Evolutionary conservation across 805 yeast genomes (phyloP).

Genomic region (Wickerhamiella lipophila): DNA sequence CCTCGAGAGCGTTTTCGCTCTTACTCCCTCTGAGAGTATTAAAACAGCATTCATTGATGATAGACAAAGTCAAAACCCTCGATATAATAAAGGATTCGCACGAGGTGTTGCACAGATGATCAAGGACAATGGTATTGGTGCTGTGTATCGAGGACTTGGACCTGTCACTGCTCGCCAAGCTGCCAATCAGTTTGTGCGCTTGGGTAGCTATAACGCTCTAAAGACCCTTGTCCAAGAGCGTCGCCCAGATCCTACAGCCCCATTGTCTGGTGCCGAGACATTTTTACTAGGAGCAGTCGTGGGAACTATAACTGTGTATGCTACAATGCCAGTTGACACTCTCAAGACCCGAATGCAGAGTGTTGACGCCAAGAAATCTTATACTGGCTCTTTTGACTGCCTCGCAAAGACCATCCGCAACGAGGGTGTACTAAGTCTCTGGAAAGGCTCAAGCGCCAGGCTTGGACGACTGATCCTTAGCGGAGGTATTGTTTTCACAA

Average conservation of each 20-base stretch:
- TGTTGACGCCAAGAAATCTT: constrained; percentile 57
- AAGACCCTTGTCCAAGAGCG: constrained; percentile 65
- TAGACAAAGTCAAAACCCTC: constrained; percentile 62
- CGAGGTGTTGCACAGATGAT: constrained; percentile 55
- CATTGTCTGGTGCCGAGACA: constrained; percentile 65
- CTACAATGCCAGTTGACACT: constrained; percentile 91
- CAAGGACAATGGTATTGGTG: constrained; percentile 66
- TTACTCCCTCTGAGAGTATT: constrained; percentile 94
- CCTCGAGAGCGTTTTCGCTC: constrained; percentile 81
- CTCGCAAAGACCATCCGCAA: constrained; percentile 65
- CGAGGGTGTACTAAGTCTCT: constrained; percentile 82
- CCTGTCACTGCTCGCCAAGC: constrained; percentile 96
- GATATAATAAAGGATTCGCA: constrained; percentile 45
- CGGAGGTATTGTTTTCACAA: constrained; percentile 96
- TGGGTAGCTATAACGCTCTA: constrained; percentile 85
- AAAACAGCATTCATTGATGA: constrained; percentile 94
- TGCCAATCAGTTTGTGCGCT: constrained; percentile 84
- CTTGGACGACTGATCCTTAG: constrained; percentile 81
- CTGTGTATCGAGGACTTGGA: constrained; percentile 75
- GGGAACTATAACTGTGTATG: constrained; percentile 74
- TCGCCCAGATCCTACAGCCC: constrained; percentile 54
- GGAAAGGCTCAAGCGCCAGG: constrained; percentile 98
- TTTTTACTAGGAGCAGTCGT: constrained; percentile 83
- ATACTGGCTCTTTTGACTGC: constrained; percentile 68
- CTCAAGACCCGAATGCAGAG: constrained; percentile 97